Base-by-base conservation (phyloP, 2,329 filamentous ascomycete genomes). In the Sporothrix inflata region DNA sequence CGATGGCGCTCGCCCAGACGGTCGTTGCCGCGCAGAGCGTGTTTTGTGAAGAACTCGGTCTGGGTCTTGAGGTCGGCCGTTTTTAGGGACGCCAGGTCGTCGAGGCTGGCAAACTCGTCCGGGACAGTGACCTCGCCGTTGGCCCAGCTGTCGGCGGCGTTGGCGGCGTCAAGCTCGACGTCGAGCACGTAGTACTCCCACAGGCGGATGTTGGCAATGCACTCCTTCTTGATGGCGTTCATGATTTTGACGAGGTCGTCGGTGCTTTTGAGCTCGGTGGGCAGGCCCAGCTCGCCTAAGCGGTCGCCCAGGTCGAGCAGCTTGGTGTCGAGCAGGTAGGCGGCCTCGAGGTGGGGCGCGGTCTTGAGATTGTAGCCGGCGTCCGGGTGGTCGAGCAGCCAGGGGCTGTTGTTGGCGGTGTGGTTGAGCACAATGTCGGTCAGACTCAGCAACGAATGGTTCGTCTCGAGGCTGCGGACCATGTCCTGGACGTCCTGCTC, bases 361-460 rank as follows among this genome's bases (percentile, higher is more conserved):
- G 95, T 98, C 53, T 90, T 90, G 75, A 97, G 85, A 80, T 97
- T 99, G 86, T 99, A 99, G 19, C 96, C 96, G 60, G 94, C 92
- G 77, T 99, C 96, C 0, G 97, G 96, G 78, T 99, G 95, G 73
- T 97, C 92, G 79, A 97, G 87, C 12, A 99, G 87, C 96, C 96
- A 99, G 77, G 91, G 89, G 82, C 92, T 97, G 82, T 98, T 98
- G 84, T 98, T 89, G 7, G 96, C 95, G 4, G 96, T 99, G 83
- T 99, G 96, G 79, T 99, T 99, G 85, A 96, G 94, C 60, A 99
- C 97, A 74, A 99, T 95, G 80, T 99, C 96, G 0, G 95, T 98
- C 83, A 99, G 83, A 74, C 93, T 94, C 72, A 99, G 85, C 70
- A 99, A 84, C 2, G 92, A 92, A 80, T 97, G 90, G 69, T 97